Evolutionary conservation across 768 basidiomycete species (phyloP), one percentile per base, ranked within the genome.

Genomic region (Auriscalpium microsporum): DNA sequence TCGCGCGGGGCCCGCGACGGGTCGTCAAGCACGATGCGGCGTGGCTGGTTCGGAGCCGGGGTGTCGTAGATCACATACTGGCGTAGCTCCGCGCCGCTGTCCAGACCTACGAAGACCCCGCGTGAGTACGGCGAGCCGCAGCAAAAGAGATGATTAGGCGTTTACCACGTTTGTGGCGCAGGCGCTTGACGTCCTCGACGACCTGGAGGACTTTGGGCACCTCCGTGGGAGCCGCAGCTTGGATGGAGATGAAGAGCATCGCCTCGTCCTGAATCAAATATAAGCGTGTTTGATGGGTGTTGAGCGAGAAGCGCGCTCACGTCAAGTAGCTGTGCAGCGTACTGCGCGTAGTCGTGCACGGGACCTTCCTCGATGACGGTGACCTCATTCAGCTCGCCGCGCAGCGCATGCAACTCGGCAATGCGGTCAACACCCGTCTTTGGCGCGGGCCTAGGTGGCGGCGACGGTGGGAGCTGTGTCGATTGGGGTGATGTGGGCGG

Each of bases 161-260:
- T 28, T 28, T 54, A 84, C 87, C 86, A 47, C 83, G 78, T 74
- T 87, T 90, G 62, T 91, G 73, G 42, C 85, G 76, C 52, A 84
- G 73, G n/a, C 89, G 79, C 64, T 87, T 92, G 0, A 81, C 82
- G 64, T 89, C 80, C 62, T 91, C 87, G 0, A 90, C 89, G 4
- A 91, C 83, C 53, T 83, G 82, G 36, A 92, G 73, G 1, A 91
- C 90, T 62, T 88, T 91, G 4, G 87, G 78, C 3, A 91, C 90
- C 48, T 86, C 74, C 3, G 75, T 72, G 1, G 80, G 69, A 16
- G 80, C 77, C 33, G 78, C 76, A 8, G 88, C 87, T 28, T 82
- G 78, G 28, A 93, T 70, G 6, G 83, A 83, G 55, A 92, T 78
- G 63, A 90, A 92, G 11, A 92, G 69, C 80, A 93, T 84, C 6